Base-by-base conservation (phyloP, 2,329 filamentous ascomycete species). In the Eutypa lata region DNA sequence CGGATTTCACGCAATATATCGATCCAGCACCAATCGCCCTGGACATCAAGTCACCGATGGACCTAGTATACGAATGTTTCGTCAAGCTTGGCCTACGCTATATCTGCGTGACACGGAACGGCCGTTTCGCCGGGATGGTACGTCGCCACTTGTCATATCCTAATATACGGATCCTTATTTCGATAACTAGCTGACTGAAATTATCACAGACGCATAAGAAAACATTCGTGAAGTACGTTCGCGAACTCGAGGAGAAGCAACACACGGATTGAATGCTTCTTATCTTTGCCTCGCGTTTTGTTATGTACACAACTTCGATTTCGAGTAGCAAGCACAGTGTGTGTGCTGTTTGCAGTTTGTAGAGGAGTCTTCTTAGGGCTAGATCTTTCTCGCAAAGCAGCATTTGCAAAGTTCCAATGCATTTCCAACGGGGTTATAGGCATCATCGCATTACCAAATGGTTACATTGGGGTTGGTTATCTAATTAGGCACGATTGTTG, bases 51-150 rank as follows among this genome's bases (percentile, higher is more conserved):
- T 94, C 89, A 0, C 90, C 94, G 0, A 92, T 97, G 83, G 92
- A 97, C 67, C 75, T 99, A 38, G 94, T 97, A 3, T 97, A 96
- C 64, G 94, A 99, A 68, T 93, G 91, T 65, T 99, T 97, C 69
- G 89, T 90, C 48, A 99, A 99, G 72, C 78, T 99, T 8, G 94
- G 94, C 1, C 72, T 99, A 59, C 80, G 94, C 56, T 97, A 96
- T 70, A 88, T 99, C 48, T 97, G 94, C 68, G 91, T 97, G 4
- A 75, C 94, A 24, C 83, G 82, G 51, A 86, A 96, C 59, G 94
- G 94, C 22, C 84, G 84, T 56, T 99, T 90, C 72, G 89, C 89
- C 2, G 94, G 94, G 57, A 82, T 99, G 78, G 91, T 96, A 71
- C 75, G 85, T 75, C 14, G 13, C 24, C 13, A 3, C 28, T 14